A percentile compares a stretch with the other conserved stretches of the same genome.
Evolutionary conservation across 192 early-diverging fungal species (phyloP).

Genomic region (Umbelopsis vinacea): DNA sequence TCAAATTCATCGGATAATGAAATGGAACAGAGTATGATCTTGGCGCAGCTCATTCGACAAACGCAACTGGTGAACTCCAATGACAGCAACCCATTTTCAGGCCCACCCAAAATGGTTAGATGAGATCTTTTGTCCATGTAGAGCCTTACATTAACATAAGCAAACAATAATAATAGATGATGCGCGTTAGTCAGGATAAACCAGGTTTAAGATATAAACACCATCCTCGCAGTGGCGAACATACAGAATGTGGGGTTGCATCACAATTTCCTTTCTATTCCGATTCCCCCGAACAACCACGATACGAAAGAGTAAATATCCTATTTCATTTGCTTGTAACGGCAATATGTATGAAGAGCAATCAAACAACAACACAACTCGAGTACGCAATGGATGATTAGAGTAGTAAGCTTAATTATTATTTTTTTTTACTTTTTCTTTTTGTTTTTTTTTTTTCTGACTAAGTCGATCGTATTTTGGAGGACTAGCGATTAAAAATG

Average conservation of each 20-base stretch:
- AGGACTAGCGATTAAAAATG: conserved; percentile 8
- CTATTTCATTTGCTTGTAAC: no score
- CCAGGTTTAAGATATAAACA: no score
- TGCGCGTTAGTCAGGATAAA: no score
- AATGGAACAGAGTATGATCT: neutral
- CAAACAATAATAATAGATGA: neutral
- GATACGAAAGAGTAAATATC: no score
- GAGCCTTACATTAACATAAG: neutral
- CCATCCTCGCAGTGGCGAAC: no score
- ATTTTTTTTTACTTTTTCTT: no score
- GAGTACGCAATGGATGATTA: neutral
- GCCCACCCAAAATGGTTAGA: conserved; percentile 8
- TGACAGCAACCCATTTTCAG: neutral
- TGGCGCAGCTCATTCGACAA: neutral
- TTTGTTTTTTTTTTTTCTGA: neutral
- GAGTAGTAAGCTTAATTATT: no score
- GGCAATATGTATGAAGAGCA: no score
- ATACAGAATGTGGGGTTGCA: no score
- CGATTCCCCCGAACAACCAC: no score
- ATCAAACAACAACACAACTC: neutral
- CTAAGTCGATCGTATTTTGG: neutral
- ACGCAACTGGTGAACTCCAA: neutral
- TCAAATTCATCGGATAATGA: neutral
- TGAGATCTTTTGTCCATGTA: neutral
- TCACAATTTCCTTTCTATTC: no score